Base-by-base conservation (phyloP, 2,329 filamentous ascomycete species). In the Epichloe bromicola region DNA sequence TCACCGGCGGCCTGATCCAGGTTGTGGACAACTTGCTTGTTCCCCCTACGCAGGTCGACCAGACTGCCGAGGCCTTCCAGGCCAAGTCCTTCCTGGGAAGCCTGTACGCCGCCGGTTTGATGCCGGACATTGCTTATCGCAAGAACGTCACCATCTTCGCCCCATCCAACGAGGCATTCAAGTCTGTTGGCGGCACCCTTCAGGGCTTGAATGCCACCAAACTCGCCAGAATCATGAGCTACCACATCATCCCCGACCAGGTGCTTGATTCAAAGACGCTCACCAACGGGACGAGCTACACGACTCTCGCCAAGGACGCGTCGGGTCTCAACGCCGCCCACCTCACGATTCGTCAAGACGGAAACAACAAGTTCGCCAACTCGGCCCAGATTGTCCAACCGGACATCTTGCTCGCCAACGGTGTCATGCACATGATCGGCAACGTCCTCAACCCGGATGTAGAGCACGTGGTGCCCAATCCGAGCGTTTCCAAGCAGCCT, bases 191-290 rank as follows among this genome's bases (percentile, higher is more conserved):
- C 51, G 77, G 71, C 47, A 67, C 73, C 26, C 60, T 80, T 11
- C 61, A 64, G 30, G 71, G 71, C 52, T 62, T 82, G 33, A 70
- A 69, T 23, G 60, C 64, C 0, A 63, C 71, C 4, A 63, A 78
- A 14, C 68, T 85, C 1, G 62, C 70, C 2, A 63, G 62, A 30
- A 72, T 86, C 48, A 70, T 86, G 36, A 66, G 71, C 26, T 87
- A 87, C 65, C 83, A 88, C 61, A 72, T 86, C 48, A 65, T 86
- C 43, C 71, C 73, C n/a, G 72, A 69, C 49, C 67, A 68, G 6
- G 71, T 82, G 2, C 64, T 73, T 2, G 80, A 80, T 60, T 77
- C 74, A 17, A 65, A 68, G 1, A 53, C 59, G 38, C 62, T 74
- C 17, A 56, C 68, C 67, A 50, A 63, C 53, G 55, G 58, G 44